Base-by-base conservation (phyloP, 179 eudicot species). In the Silene coronaria region DNA sequence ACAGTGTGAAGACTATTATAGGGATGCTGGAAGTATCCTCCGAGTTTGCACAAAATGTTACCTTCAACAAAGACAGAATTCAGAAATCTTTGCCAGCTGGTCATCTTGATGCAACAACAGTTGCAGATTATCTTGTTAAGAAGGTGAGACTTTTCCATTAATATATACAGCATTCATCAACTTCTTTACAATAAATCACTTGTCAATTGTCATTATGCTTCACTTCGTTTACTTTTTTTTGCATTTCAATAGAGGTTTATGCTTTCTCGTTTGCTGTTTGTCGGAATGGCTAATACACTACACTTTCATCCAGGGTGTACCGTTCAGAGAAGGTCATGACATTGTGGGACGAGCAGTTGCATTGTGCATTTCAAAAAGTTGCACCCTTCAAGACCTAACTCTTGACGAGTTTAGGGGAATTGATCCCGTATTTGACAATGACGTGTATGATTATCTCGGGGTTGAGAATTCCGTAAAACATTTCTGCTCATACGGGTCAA, bases 81-180 rank as follows among this genome's bases (percentile, higher is more conserved):
- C 79, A 81, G 79, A 86, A 79, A 48, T 86, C 98, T 82, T 85
- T 96, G 80, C 97, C 99, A 17, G 99, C 98, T 77, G 99, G 99
- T 73, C 94, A 91, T 85, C 99, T 96, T 76, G 99, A 96, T 85
- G 99, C 98, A 62, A 96, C 99, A 53, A 96, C 99, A 71, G 90
- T 96, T 48, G 98, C 99, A 42, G 99, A 93, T 88, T 96, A 93
- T 84, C 97, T 96, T 71, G 99, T 96, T 80, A 91, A 88, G 79
- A 96, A 96, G 98, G 99, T 82, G 72, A 77, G 70, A 38, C 0
- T 27, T 45, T 14, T 28, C 48, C 16, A 21, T 60, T n/a, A 26
- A 21, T 9, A 3, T 21, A 2, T n/a, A n/a, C n/a, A n/a, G n/a
- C n/a, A n/a, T n/a, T n/a, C n/a, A n/a, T n/a, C n/a, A n/a, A n/a